Base-by-base conservation (phyloP, 202 grass and related monocot species). In the Dendrocalamus latiflorus region DNA sequence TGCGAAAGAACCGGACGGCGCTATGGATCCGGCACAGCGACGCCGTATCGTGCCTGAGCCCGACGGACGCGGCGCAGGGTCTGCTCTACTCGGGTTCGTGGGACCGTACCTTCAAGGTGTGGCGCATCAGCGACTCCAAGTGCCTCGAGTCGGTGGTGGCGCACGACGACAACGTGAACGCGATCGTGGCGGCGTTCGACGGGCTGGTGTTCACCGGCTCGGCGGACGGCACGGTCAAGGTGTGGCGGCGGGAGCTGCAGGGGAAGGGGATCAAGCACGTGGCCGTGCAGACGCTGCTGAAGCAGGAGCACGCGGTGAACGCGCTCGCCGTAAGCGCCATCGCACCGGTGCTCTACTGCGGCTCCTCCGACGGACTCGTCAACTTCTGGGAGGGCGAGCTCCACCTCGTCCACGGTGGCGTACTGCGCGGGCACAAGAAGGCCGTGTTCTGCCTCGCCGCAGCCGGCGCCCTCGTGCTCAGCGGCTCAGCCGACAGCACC, bases 61-160 rank as follows among this genome's bases (percentile, higher is more conserved):
- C 86, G n/a, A 85, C 91, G 22, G 87, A 95, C 9, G 43, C 87
- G 22, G 58, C 56, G 36, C 75, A 84, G 65, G 89, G 91, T 0
- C 67, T 99, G 26, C 91, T 99, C 83, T 99, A 99, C 87, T 99
- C 96, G 2, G 93, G 91, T 3, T 99, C 96, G 0, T 99, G 96
- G 96, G 96, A 99, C 89, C 94, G 92, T 37, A 99, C 96, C 71
- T 96, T 96, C 88, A 99, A 99, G 91, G 89, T 99, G 37, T 99
- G 96, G 96, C 93, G 96, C 73, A 90, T 95, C 66, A 68, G 61
- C 65, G 96, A 99, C 74, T 95, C 89, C 42, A 91, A 95, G 83
- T 99, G 96, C 91, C 93, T 99, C 48, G 93, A 99, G 74, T 99
- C 96, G 0, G 89, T 99, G 79, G 89, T 90, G 59, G 93, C 96